Base-by-base conservation (phyloP, 192 early-diverging fungal genomes). In the Mortierella antarctica region DNA sequence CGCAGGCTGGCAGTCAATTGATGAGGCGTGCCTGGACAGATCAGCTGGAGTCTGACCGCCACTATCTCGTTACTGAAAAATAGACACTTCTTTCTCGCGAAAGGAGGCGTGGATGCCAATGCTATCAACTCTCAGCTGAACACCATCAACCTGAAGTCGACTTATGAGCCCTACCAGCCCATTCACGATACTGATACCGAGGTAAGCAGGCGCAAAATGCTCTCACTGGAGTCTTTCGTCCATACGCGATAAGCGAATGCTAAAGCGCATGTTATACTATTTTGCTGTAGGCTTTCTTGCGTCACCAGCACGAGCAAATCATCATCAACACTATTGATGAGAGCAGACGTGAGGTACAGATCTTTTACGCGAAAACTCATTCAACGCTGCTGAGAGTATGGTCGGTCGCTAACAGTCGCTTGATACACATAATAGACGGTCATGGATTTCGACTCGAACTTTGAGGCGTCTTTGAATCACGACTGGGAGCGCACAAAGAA, bases 141-240 rank as follows among this genome's bases (percentile, higher is more conserved):
- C 47, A 77, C 88, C 1, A 91, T 96, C 57, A 87, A 94, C 57
- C 76, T 95, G 41, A 75, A 90, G 14, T 83, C 88, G n/a, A 88
- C 93, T 6, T 93, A 92, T 63, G 95, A 96, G 64, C 86, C 88
- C 46, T 83, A 91, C 61, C 88, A 91, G 65, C 93, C 92, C 2
- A 82, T 91, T 23, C 85, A 88, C 60, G 96, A 98, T 65, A 94
- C 92, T 21, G 94, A 96, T 67, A 89, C 96, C 39, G 93, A 97
- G 49, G 85, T 84, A 77, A 45, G 50, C 14, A 40, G 14, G 11
- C 4, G 13, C 15, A 1, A 1, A 21, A 54, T n/a, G 13, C 23
- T 13, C 12, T 9, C 46, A 50, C 23, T 9, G 17, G 14, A 31
- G 31, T 31, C 31, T 31, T 31, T 31, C 31, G 31, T 31, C 31